Conservation (phyloP, 352 stramenopile species). For the Phytopythium aichiense region DNA sequence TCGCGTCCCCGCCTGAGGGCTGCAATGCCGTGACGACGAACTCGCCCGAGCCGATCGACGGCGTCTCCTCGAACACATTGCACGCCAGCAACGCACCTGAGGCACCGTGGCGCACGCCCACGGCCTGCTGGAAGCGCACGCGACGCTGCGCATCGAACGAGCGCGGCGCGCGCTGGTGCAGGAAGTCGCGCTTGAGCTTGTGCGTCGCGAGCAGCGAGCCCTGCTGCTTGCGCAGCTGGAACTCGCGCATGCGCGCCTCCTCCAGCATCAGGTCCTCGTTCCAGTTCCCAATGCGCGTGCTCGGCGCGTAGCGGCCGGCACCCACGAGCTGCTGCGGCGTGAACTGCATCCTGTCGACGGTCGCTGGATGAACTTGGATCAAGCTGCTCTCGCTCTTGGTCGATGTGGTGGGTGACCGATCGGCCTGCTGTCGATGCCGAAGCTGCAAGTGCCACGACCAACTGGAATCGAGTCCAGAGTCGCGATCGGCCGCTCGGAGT, state of each 20-base stretch:
- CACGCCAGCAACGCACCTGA: slow-evolving; percentile 48
- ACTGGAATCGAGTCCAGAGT: too few species aligned
- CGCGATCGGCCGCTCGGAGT: not conserved
- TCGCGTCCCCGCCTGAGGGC: slow-evolving; percentile 9
- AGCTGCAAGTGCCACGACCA: not conserved
- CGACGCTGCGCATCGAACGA: slow-evolving; percentile 32
- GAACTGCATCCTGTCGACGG: slow-evolving; percentile 67
- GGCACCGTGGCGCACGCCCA: slow-evolving; percentile 50
- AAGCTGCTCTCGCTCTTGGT: not conserved
- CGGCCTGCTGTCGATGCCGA: not conserved
- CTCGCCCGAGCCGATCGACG: slow-evolving; percentile 71
- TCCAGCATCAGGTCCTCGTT: slow-evolving; percentile 89
- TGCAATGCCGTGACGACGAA: slow-evolving; percentile 44
- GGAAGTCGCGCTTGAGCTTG: slow-evolving; percentile 74
- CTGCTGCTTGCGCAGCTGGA: slow-evolving; percentile 74
- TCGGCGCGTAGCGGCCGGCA: slow-evolving; percentile 70
- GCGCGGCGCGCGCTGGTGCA: slow-evolving; percentile 60
- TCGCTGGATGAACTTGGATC: not conserved
- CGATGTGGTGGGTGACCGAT: not conserved
- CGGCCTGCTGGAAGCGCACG: slow-evolving; percentile 53
- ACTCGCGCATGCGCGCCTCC: slow-evolving; percentile 82
- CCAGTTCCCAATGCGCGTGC: slow-evolving; percentile 87
- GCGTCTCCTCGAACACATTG: slow-evolving; percentile 85
- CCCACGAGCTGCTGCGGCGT: slow-evolving; percentile 88
- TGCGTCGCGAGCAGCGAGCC: slow-evolving; percentile 75